Evolutionary conservation across 495 filamentous ascomycete genomes (phyloP), one percentile per base, ranked within the genome.

Genomic region (Delitschia confertaspora): DNA sequence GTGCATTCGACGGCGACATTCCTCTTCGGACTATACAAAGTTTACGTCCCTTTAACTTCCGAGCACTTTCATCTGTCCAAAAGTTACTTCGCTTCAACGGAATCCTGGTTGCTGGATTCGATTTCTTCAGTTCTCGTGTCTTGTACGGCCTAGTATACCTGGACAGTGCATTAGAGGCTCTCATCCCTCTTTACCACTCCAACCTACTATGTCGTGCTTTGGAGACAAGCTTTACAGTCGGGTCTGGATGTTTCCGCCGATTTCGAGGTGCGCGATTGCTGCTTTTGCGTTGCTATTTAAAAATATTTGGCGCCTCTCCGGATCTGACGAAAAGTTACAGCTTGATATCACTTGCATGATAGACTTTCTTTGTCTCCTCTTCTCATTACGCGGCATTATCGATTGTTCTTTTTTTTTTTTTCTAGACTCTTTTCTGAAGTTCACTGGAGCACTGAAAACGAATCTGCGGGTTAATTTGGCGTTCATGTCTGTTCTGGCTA

Each of bases 341-440:
- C 33, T 41, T 51, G 47, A 31, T 40, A 44, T 20, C 36, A 47
- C 51, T 36, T 56, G 53, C 47, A 56, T 56, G 37, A 47, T 56
- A 56, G 53, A 56, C 51, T 56, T 51, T 43, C 23, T 56, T 56
- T 26, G 21, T 44, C 41, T 23, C 20, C 35, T 30, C 29, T 38
- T 33, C 27, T 10, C 34, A 37, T 32, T 24, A 36, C 49, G n/a
- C 23, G 29, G 43, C 34, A 14, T 26, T 42, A 40, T 16, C 33
- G 25, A 30, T 43, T 42, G 17, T 47, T 42, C 17, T 33, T 52
- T 38, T 18, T 43, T 25, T 38, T 14, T 19, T 23, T 3, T 33
- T 36, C 30, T 53, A 53, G 49, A 53, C 42, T 17, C 17, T 22
- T 25, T 36, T 39, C 31, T 32, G 27, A 10, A 32, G 31, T 31